Base-by-base conservation (phyloP, 2,329 filamentous ascomycete genomes). In the Exophiala sideris region DNA sequence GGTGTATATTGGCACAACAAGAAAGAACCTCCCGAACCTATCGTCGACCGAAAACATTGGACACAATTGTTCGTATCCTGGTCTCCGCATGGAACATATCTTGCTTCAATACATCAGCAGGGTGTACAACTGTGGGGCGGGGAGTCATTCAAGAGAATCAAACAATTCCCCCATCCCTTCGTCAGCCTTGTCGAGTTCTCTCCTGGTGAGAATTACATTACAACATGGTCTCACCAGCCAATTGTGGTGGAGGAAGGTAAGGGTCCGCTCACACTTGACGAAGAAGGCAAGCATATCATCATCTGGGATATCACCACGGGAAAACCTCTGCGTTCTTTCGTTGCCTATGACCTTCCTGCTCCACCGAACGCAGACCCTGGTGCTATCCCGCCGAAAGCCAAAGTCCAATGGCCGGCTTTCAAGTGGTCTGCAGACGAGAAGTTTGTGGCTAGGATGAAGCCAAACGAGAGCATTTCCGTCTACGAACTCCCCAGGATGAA, bases 1-100 rank as follows among this genome's bases (percentile, higher is more conserved):
- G 91, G 91, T 56, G 88, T 99, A 5, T 96, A 88, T 80, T 99
- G 92, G 92, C 97, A 97, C 78, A 95, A 95, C 79, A 94, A 95
- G 76, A 92, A 88, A 74, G 91, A 96, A 57, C 74, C 80, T 18
- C 91, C 92, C 3, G 94, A 99, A 73, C 84, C 83, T 60, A 83
- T 96, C 35, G 89, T 99, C 54, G 92, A 97, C 68, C 87, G 94
- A 64, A 85, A 88, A 67, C 89, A 95, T 79, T 99, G 94, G 94
- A 99, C 94, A 57, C 94, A 99, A 74, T 89, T 89, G 35, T 99
- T 99, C 70, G 87, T 99, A 47, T 90, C 96, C 76, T 99, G 94
- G 94, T 97, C 94, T 52, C 94, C 94, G 40, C 85, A 89, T 63
- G 94, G 94, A 64, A 97, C 92, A 51, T 99, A 84, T 74, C 82